Conservation (phyloP, 495 filamentous ascomycete species). For the Podospora pseudopauciseta region DNA sequence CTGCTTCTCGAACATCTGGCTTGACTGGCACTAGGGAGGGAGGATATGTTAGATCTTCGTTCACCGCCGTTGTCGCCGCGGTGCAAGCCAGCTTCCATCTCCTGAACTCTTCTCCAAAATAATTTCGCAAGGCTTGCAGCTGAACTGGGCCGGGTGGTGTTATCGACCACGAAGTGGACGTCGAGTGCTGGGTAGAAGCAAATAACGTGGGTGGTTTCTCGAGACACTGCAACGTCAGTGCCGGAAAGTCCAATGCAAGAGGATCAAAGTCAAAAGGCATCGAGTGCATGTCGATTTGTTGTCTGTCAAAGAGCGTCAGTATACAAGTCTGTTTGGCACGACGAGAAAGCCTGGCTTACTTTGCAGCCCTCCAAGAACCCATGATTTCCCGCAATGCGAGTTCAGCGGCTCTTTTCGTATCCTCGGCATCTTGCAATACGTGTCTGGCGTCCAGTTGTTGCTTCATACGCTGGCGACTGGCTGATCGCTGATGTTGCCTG, state of each 20-base stretch:
- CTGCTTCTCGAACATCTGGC: constrained; percentile 43
- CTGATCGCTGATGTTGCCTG: constrained; percentile 36
- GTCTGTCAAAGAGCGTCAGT: constrained; percentile 34
- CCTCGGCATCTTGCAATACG: constrained; percentile 57
- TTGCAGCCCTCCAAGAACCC: constrained; percentile 74
- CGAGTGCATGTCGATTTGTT: constrained; percentile 43
- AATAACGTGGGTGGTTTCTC: constrained; percentile 74
- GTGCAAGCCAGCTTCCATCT: constrained; percentile 54
- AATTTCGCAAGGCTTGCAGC: constrained; percentile 62
- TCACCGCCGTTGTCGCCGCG: constrained; percentile 39
- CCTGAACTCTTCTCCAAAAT: constrained; percentile 61
- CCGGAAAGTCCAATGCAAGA: constrained; percentile 73
- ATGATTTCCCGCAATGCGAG: constrained; percentile 77
- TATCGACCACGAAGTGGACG: constrained; percentile 69
- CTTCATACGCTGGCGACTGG: constrained; percentile 50
- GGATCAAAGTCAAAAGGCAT: constrained; percentile 80
- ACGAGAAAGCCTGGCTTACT: constrained; percentile 46
- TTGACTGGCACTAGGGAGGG: constrained; percentile 24
- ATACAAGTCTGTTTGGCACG: constrained; percentile 19
- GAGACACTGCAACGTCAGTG: constrained; percentile 74
- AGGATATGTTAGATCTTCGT: constrained; percentile 42
- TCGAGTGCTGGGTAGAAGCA: constrained; percentile 64
- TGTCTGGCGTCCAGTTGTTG: constrained; percentile 56
- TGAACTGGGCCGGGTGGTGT: constrained; percentile 66
- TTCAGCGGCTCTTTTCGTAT: constrained; percentile 76